Conservation (phyloP, 768 basidiomycete genomes). For the Xerocomellus chrysenteron region DNA sequence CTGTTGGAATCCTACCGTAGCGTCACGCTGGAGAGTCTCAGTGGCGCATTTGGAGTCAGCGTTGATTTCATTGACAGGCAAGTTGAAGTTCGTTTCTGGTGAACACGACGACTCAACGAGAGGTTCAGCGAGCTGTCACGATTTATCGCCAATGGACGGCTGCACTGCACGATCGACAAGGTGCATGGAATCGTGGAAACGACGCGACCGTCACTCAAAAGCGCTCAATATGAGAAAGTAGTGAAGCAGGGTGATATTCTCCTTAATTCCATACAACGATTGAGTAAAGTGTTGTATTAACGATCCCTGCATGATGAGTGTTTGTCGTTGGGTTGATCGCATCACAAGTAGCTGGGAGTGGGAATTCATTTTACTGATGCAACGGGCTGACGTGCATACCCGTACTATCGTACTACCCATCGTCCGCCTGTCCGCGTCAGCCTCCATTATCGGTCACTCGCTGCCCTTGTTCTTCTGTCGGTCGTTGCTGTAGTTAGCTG, state of each 20-base stretch:
- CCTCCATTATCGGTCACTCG: constrained; percentile 2
- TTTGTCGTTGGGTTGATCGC: no score
- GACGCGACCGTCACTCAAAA: constrained; percentile 72
- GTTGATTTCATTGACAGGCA: constrained; percentile 85
- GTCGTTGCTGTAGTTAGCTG: constrained; percentile 5
- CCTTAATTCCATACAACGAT: constrained; percentile 80
- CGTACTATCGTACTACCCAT: neutral
- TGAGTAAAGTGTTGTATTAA: constrained; percentile 83
- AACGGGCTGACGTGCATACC: neutral
- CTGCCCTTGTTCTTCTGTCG: constrained; percentile 7
- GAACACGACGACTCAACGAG: neutral
- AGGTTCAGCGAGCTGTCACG: constrained; percentile 77
- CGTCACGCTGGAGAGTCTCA: constrained; percentile 84
- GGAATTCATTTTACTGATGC: neutral
- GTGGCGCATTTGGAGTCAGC: constrained; percentile 85
- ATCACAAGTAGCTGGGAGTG: neutral
- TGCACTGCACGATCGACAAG: constrained; percentile 90
- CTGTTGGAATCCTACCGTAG: constrained; percentile 89
- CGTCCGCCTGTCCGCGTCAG: neutral
- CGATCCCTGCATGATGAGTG: neutral
- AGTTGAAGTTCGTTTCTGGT: constrained; percentile 30
- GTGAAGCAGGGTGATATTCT: constrained; percentile 90
- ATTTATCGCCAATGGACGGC: constrained; percentile 84
- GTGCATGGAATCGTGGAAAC: constrained; percentile 95
- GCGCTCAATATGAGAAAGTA: constrained; percentile 89